Base-by-base conservation (phyloP, 176 grass and related monocot genomes). In the Puya raimondii region DNA sequence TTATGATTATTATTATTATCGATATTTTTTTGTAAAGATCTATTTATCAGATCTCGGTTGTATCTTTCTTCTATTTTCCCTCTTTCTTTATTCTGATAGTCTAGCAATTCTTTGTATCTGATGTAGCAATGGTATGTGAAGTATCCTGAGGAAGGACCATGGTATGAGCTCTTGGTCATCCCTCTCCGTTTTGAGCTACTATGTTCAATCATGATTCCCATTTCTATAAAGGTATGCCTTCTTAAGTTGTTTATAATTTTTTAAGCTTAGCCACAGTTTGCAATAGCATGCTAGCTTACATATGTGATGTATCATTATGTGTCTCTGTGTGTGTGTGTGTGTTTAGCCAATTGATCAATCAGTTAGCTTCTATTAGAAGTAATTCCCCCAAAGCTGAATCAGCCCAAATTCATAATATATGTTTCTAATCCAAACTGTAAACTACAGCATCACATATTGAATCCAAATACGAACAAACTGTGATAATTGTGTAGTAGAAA, bases 181-280 rank as follows among this genome's bases (percentile, higher is more conserved):
- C 88, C 86, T 1, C 73, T 96, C 69, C 83, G 88, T 50, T 92
- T 96, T 48, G 92, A 96, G 77, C 81, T 96, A 47, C 80, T 96
- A 51, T 96, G 92, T 83, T 96, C 92, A 49, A 89, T 96, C 72
- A 96, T 96, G 92, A 96, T 96, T 84, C 92, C 92, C 3, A 96
- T 96, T 74, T 96, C 92, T 69, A 67, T 96, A 56, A 96, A 96
- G 92, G 92, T 96, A 82, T 85, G 68, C 42, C 49, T 25, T 77
- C 65, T 72, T 16, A 53, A 71, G 17, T 23, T 74, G 26, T 64
- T 48, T 70, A 0, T 29, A 84, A 23, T 48, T 72, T 80, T 72
- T 42, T 42, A 42, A 42, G 33, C 33, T 42, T 42, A 42, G 33
- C 33, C 4, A 42, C 6, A 42, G 33, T 42, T 42, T 42, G 33